phyloP scores from a whole-genome alignment of 148 eudicot species.

The Persicaria tinctoria region DNA sequence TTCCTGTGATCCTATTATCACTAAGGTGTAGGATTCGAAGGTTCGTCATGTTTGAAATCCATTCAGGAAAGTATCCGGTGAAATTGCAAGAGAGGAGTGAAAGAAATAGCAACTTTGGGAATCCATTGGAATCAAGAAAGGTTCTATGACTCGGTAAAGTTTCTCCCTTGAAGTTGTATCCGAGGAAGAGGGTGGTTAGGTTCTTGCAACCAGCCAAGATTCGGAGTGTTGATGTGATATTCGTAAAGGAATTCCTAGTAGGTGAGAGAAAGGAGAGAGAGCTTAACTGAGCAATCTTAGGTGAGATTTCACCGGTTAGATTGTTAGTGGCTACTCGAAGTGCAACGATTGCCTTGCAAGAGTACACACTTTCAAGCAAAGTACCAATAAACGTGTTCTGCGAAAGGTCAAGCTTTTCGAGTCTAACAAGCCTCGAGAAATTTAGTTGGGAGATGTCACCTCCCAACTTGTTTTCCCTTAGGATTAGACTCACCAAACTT shows the following conservation, averaged over 20 bases:
- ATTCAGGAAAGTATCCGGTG: conserved; percentile 51
- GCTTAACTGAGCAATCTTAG: conserved; percentile 32
- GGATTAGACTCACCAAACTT: conserved; percentile 37
- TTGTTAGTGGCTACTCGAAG: conserved; percentile 53
- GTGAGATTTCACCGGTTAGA: conserved; percentile 47
- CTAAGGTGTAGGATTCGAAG: conserved; percentile 67
- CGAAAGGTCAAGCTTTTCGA: conserved; percentile 59
- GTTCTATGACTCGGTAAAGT: conserved; percentile 34
- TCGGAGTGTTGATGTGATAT: conserved; percentile 43
- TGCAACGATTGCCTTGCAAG: conserved; percentile 62
- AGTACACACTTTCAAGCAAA: conserved; percentile 55
- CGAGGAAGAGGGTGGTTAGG: conserved; percentile 46
- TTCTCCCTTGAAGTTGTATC: conserved; percentile 52
- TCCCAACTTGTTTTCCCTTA: conserved; percentile 51
- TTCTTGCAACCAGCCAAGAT: conserved; percentile 49
- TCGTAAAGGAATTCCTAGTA: conserved; percentile 57
- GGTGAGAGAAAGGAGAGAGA: conserved; percentile 66
- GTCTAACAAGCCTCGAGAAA: conserved; percentile 48
- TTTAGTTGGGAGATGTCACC: conserved; percentile 63
- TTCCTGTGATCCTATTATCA: conserved; percentile 42
- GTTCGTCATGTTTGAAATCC: conserved; percentile 43
- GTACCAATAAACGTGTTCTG: conserved; percentile 52
- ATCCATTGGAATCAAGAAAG: conserved; percentile 31
- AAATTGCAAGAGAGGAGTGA: conserved; percentile 60
- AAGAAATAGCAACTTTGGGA: conserved; percentile 51